Conservation (phyloP, 2,329 filamentous ascomycete genomes). For the Knufia petricola region DNA sequence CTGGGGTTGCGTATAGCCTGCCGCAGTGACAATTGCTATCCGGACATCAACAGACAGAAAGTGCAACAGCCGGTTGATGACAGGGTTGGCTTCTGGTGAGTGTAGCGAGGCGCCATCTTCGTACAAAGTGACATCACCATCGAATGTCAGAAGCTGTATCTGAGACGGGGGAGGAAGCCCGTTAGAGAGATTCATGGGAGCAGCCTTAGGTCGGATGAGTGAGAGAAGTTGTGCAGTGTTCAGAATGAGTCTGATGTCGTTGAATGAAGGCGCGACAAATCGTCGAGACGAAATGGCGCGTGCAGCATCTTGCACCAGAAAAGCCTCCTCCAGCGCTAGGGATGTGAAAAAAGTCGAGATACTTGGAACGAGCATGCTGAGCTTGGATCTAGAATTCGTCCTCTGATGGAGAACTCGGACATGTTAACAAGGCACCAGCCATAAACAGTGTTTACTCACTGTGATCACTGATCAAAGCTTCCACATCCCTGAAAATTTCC, state of each 20-base stretch:
- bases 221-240: constrained; percentile 94
- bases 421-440: constrained; percentile 7
- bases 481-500: constrained; percentile 91
- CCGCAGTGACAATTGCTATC: constrained; percentile 92
- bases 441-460: constrained; percentile 45
- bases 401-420: constrained; percentile 16
- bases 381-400: constrained; percentile 59
- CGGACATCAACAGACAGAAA: constrained; percentile 70
- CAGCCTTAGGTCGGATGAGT: constrained; percentile 48
- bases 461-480: constrained; percentile 83
- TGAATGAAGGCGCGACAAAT: constrained; percentile 94
- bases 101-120: constrained; percentile 70
- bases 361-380: constrained; percentile 82
- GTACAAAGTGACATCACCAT: constrained; percentile 95
- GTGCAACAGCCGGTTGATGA: constrained; percentile 59
- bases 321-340: constrained; percentile 77
- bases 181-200: constrained; percentile 5
- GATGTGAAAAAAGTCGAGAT: constrained; percentile 92
- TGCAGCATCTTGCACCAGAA: constrained; percentile 77
- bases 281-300: constrained; percentile 82
- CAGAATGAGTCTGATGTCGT: constrained; percentile 83
- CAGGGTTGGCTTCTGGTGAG: constrained; percentile 57
- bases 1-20: constrained; percentile 80
- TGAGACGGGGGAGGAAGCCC: constrained; percentile 42
- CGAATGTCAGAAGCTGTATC: constrained; percentile 84